A percentile compares a stretch with the other conserved stretches of the same genome.
Evolutionary conservation across 176 grass and related monocot species (phyloP).

Genomic region (Oryza punctata): DNA sequence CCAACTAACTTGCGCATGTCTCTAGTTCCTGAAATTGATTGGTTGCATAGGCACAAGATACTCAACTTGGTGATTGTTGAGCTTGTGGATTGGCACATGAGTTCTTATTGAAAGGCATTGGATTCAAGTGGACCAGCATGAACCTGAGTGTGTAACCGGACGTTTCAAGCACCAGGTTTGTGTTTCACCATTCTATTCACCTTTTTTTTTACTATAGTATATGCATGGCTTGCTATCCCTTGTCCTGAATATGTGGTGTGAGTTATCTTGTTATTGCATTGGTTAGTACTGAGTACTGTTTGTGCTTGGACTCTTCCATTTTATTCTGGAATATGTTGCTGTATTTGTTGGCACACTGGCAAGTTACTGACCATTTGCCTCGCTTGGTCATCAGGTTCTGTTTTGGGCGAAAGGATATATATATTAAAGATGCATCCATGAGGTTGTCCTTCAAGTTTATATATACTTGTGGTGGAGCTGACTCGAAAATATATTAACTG

Average conservation of each 20-base stretch:
- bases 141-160: constrained; percentile 16
- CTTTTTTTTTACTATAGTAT: background rate
- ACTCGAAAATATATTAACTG: background rate
- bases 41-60: constrained; percentile 10
- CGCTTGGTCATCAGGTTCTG: constrained; percentile 24
- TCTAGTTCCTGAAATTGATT: constrained; percentile 21
- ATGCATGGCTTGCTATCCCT: background rate
- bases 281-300: background rate
- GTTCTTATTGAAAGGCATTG: constrained; percentile 20
- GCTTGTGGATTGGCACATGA: constrained; percentile 37
- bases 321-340: background rate
- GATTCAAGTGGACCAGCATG: constrained; percentile 38
- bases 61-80: constrained; percentile 24
- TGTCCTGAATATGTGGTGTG: background rate
- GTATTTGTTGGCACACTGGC: background rate
- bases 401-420: background rate
- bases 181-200: background rate
- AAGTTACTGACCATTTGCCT: background rate
- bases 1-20: too few species aligned
- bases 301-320: background rate
- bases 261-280: background rate
- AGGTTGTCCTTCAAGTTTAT: constrained; percentile 10
- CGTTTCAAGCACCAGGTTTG: constrained; percentile 56
- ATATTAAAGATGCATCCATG: background rate
- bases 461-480: constrained; percentile 10